These are phyloP conservation scores for Pyrenochaeta sp. DNA, from an alignment of 2,329 filamentous ascomycete genomes.

Conservation along the genomic window DNA sequence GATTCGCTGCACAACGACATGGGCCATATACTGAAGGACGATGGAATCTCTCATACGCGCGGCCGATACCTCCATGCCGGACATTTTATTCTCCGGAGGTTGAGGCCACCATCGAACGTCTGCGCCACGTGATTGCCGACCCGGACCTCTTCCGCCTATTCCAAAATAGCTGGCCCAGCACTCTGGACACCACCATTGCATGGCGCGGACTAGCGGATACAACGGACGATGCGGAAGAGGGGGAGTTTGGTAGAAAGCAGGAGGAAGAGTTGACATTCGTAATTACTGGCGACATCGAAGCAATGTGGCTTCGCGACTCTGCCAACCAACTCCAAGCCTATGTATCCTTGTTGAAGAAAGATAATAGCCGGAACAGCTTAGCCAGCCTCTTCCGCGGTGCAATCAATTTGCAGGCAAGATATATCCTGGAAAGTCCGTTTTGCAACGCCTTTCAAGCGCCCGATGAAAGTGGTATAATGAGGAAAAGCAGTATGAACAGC, in stretches of 20 bases:
- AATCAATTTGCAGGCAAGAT: constrained; percentile 75
- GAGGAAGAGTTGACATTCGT: constrained; percentile 65
- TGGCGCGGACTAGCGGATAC: constrained; percentile 70
- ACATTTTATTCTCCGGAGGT: constrained; percentile 55
- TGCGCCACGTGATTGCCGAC: constrained; percentile 52
- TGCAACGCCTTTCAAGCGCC: constrained; percentile 64
- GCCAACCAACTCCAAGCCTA: constrained; percentile 78
- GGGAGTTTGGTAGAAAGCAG: neutral
- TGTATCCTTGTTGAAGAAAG: constrained; percentile 64
- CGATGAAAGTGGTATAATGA: constrained; percentile 53
- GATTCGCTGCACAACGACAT: constrained; percentile 52
- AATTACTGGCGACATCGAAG: constrained; percentile 66
- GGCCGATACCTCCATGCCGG: constrained; percentile 55
- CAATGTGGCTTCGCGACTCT: constrained; percentile 63
- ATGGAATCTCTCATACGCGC: constrained; percentile 55
- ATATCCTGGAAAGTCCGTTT: constrained; percentile 67
- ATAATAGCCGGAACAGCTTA: constrained; percentile 57
- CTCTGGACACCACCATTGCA: constrained; percentile 75
- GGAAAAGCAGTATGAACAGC: constrained; percentile 47
- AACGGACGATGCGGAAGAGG: constrained; percentile 28
- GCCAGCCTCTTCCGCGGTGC: constrained; percentile 73
- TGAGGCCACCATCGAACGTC: constrained; percentile 49
- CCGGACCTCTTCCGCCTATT: constrained; percentile 74
- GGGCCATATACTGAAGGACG: constrained; percentile 52
- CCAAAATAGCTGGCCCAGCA: constrained; percentile 76